A percentile compares a stretch with the other conserved stretches of the same genome.
phyloP scores from a whole-genome alignment of 2,329 filamentous ascomycete genomes.

The Chaetomium olivaceum region DNA sequence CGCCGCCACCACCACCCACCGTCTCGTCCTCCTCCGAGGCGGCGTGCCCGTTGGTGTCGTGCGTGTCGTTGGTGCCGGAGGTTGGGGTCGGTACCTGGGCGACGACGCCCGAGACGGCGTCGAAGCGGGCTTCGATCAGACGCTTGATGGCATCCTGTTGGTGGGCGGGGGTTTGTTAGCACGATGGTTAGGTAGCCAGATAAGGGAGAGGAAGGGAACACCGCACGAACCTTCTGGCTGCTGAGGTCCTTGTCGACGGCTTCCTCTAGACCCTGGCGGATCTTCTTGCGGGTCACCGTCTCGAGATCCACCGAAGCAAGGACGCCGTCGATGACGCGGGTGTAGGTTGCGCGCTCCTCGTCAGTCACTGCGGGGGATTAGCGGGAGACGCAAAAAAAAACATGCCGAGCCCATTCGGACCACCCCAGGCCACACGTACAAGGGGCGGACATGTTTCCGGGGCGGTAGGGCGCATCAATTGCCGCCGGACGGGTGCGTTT shows the following conservation, averaged over 20 bases:
- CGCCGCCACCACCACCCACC: too few relatives aligned
- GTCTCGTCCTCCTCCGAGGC: slow-evolving; percentile 36
- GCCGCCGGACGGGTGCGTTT: slow-evolving; percentile 9
- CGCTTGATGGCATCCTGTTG: slow-evolving; percentile 66
- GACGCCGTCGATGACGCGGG: slow-evolving; percentile 60
- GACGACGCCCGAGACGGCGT: slow-evolving; percentile 60
- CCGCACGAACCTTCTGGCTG: slow-evolving; percentile 55
- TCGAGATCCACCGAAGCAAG: slow-evolving; percentile 59
- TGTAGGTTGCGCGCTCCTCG: slow-evolving; percentile 55
- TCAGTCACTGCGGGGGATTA: slow-evolving; percentile 45
- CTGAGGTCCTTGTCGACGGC: slow-evolving; percentile 59
- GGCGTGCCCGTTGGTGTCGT: slow-evolving; percentile 39
- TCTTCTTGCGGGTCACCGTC: slow-evolving; percentile 65
- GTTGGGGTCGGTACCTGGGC: slow-evolving; percentile 48
- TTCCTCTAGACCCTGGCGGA: slow-evolving; percentile 57
- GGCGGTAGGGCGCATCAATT: slow-evolving; percentile 29
- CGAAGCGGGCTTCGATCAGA: slow-evolving; percentile 73
- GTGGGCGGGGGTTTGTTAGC: slow-evolving; percentile 4
- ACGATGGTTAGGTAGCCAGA: neutral
- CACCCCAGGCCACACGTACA: slow-evolving; percentile 22
- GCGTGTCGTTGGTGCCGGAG: slow-evolving; percentile 40
- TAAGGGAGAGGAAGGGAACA: neutral
- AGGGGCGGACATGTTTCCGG: slow-evolving; percentile 31
- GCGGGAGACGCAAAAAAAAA: slow-evolving; percentile 1
- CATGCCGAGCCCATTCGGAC: neutral